Percentiles rank a stretch among this genome's conserved stretches.
phyloP scores from a whole-genome alignment of 495 filamentous ascomycete species.

The Xylaria acuta region DNA sequence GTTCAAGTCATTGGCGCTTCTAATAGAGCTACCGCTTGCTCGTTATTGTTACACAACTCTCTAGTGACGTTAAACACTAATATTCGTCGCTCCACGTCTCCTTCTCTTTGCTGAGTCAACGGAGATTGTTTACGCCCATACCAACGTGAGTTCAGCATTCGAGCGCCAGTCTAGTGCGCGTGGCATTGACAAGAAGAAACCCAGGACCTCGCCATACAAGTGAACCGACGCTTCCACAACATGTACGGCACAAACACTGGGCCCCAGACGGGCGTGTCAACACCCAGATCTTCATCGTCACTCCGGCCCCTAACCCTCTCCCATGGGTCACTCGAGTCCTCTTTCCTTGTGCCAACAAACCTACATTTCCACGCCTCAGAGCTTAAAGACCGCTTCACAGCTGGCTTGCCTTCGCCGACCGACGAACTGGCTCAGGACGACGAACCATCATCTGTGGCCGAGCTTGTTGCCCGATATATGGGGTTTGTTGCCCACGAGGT shows the following conservation, averaged over 20 bases:
- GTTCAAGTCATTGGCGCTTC: slow-evolving; percentile 11
- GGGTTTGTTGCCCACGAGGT: slow-evolving; percentile 86
- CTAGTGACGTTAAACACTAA: slow-evolving; percentile 6
- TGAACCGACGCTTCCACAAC: background rate
- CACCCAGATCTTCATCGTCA: slow-evolving; percentile 86
- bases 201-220: background rate
- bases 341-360: slow-evolving; percentile 90
- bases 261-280: slow-evolving; percentile 92
- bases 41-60: background rate
- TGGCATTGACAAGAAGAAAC: background rate
- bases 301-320: slow-evolving; percentile 85
- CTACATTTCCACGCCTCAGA: slow-evolving; percentile 95
- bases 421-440: slow-evolving; percentile 98
- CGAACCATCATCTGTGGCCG: slow-evolving; percentile 89
- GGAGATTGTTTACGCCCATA: slow-evolving; percentile 31
- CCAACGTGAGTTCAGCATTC: slow-evolving; percentile 8
- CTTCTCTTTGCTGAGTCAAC: slow-evolving; percentile 51
- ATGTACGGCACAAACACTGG: slow-evolving; percentile 90
- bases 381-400: slow-evolving; percentile 83
- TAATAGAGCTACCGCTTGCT: slow-evolving; percentile 18
- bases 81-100: slow-evolving; percentile 31
- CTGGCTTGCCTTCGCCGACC: slow-evolving; percentile 84
- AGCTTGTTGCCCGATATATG: slow-evolving; percentile 91
- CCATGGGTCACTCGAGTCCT: slow-evolving; percentile 94
- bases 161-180: too few relatives aligned